Base-by-base conservation (phyloP, 1,284 basidiomycete genomes). In the Austroboletus novae-zelandiae region DNA sequence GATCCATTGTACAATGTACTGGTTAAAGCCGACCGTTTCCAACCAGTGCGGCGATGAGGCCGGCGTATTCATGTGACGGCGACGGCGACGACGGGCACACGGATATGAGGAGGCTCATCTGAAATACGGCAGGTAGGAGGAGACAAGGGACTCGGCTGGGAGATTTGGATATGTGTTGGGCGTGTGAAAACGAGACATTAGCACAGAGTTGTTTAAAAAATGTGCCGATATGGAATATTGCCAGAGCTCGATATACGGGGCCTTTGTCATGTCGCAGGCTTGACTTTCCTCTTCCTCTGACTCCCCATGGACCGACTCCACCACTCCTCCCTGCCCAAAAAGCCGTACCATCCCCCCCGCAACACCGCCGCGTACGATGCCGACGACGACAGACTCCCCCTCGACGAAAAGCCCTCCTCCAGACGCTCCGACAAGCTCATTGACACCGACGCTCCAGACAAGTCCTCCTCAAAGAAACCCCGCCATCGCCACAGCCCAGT, bases 401-500 rank as follows among this genome's bases (percentile, higher is more conserved):
- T 66, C 43, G 68, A 73, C 31, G 71, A 68, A 58, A 75, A 73
- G 61, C 71, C 70, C 58, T 67, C 69, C 25, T 10, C 40, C n/a
- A 66, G 52, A 44, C 40, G 52, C 54, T 53, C 54, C 1, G 53
- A 56, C 53, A 67, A 52, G 48, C 49, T 52, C n/a, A 50, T 47
- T n/a, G 65, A 67, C 48, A 18, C 47, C 8, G 64, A 64, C 48
- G 43, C 23, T 37, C 2, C 36, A 9, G 63, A 65, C 53, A 70
- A 66, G 58, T 6, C 61, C 14, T 48, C 61, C 14, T 48, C 61
- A 50, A 88, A 88, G 78, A 88, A 88, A 64, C 84, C 87, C 42
- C 78, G 87, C 57, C 84, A 89, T 70, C 79, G 87, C 43, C 88
- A 89, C 62, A 79, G 80, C 20, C 80, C 84, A 15, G 69, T 72